These are phyloP conservation scores for Collybia sordida DNA, from an alignment of 768 basidiomycete species.

Conservation along the genomic window DNA sequence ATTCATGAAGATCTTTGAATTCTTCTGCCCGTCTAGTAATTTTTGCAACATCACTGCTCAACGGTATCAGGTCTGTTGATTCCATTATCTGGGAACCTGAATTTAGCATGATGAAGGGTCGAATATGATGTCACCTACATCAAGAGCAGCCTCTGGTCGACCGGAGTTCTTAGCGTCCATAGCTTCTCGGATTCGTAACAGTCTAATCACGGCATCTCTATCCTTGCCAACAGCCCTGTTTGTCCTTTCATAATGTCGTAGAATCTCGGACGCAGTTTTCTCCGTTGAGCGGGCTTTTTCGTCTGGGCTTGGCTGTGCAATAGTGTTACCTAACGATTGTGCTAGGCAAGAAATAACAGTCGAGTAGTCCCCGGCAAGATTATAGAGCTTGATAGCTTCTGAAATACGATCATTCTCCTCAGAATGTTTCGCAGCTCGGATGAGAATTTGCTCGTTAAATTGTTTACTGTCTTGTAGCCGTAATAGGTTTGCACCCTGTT, in stretches of 20 bases:
- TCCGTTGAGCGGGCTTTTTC: slow-evolving; percentile 71
- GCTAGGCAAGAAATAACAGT: slow-evolving; percentile 89
- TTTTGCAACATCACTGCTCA: slow-evolving; percentile 81
- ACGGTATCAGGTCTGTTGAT: slow-evolving; percentile 81
- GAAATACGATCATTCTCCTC: slow-evolving; percentile 82
- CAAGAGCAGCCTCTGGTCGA: slow-evolving; percentile 73
- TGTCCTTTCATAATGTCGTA: slow-evolving; percentile 77
- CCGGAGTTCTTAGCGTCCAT: slow-evolving; percentile 73
- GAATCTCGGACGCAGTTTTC: slow-evolving; percentile 73
- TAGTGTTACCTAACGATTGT: slow-evolving; percentile 80
- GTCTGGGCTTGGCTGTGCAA: slow-evolving; percentile 60
- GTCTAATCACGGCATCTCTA: slow-evolving; percentile 67
- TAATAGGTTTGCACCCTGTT: slow-evolving; percentile 77
- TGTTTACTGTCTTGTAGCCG: slow-evolving; percentile 63
- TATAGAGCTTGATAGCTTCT: slow-evolving; percentile 94
- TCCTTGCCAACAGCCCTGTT: slow-evolving; percentile 73
- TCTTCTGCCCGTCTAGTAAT: slow-evolving; percentile 87
- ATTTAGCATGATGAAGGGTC: not conserved
- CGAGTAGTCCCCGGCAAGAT: slow-evolving; percentile 87
- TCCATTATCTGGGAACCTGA: slow-evolving; percentile 68
- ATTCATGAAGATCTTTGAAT: slow-evolving; percentile 84
- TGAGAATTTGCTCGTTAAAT: slow-evolving; percentile 81
- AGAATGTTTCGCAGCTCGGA: slow-evolving; percentile 78
- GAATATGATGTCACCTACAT: slow-evolving; percentile 50
- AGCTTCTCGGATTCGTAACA: slow-evolving; percentile 82